Evolutionary conservation across 495 filamentous ascomycete species (phyloP), one percentile per base, ranked within the genome.

Genomic region (Cercophora scortea): DNA sequence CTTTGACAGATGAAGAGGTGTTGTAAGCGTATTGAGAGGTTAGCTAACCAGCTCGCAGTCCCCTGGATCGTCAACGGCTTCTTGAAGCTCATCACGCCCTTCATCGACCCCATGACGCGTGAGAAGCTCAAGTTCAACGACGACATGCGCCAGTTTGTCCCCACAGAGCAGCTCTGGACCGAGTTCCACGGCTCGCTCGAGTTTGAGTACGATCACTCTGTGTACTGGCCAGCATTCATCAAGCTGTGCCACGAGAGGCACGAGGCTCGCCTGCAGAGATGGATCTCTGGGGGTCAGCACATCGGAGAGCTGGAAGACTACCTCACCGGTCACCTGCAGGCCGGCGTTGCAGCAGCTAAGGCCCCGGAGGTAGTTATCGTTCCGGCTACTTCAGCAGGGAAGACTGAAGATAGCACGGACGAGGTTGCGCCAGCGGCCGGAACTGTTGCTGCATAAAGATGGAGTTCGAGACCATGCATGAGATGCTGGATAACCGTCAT

Each of bases 61-160:
- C 93, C 92, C 11, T 95, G 88, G 81, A 73, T 91, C 47, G 85
- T 96, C 48, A 81, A 76, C 66, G 85, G 82, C 19, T 98, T 98
- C 78, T 94, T 96, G 78, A 96, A 94, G 70, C 69, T 95, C 53
- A 90, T 98, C 70, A 88, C 81, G 16, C 90, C 92, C 32, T 97
- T 97, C 68, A 95, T 98, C 65, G 93, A 98, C 70, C 93, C 93
- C 8, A 57, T 85, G 53, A 98, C 93, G 13, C 81, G 84, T 13
- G 80, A 93, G 56, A 98, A 98, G 75, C 80, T 98, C 62, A 89
- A 88, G 63, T 97, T 96, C 76, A 95, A 96, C 70, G 87, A 94
- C 60, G 86, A 95, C 59, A 78, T 93, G 69, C 71, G 75, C 53
- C 70, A 85, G 44, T 84, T 88, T 59, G 86, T 97, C 10, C 90